Evolutionary conservation across 129 eudicot genomes (phyloP).

Genomic region (Flaveria sonorensis): DNA sequence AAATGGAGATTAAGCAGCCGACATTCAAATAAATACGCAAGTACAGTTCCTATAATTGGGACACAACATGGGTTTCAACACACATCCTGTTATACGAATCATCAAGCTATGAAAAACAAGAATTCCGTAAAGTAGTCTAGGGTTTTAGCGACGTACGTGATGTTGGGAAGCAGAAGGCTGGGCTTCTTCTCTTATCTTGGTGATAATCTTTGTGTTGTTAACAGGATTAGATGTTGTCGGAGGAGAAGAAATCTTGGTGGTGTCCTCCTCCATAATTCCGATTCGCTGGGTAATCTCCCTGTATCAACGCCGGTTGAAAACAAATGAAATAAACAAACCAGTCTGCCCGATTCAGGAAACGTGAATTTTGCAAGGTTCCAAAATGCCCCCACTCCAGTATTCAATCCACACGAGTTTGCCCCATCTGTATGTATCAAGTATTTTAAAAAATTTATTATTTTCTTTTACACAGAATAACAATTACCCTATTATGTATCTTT

Average conservation of each 20-base stretch:
- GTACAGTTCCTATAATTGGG: neutral
- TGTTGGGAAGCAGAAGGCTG: constrained; percentile 52
- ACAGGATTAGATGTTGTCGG: constrained; percentile 29
- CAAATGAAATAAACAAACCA: no score
- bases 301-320: no score
- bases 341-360: neutral
- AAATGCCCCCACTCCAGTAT: neutral
- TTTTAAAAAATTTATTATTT: no score
- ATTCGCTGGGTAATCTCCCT: constrained; percentile 5
- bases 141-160: constrained; percentile 38
- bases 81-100: neutral
- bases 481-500: no score
- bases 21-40: neutral
- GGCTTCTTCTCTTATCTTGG: constrained; percentile 51
- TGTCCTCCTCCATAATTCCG: constrained; percentile 12
- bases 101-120: neutral
- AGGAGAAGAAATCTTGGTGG: constrained; percentile 5
- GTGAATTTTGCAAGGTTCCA: neutral
- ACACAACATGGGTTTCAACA: neutral
- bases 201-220: constrained; percentile 8
- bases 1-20: neutral
- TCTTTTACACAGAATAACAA: no score
- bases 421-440: no score
- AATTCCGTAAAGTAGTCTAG: constrained; percentile 16
- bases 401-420: no score